Evolutionary conservation across 371 early-diverging fungal genomes (phyloP).

Genomic region (Lichtheimia corymbifera): DNA sequence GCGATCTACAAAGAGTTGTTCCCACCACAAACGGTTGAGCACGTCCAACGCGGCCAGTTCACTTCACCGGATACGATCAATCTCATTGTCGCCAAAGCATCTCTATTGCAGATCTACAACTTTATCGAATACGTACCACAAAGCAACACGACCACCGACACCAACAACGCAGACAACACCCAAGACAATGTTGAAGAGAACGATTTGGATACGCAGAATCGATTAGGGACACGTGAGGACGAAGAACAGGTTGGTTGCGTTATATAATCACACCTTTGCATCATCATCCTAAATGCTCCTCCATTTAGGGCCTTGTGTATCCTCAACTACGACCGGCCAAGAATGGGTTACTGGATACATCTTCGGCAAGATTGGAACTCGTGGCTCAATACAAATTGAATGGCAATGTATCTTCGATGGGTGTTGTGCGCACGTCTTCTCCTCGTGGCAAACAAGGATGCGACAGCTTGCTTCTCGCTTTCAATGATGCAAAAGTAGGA

Average conservation of each 20-base stretch:
- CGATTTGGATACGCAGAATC: constrained; percentile 7
- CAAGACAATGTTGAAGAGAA: constrained; percentile 11
- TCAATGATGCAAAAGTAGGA: constrained; percentile 91
- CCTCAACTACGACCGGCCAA: constrained; percentile 43
- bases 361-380: constrained; percentile 74
- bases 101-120: constrained; percentile 80
- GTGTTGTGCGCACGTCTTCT: constrained; percentile 69
- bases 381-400: constrained; percentile 75
- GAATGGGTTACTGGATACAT: constrained; percentile 29
- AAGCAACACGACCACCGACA: background rate
- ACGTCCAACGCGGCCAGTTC: constrained; percentile 73
- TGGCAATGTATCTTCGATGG: constrained; percentile 81
- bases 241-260: constrained; percentile 40
- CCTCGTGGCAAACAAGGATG: constrained; percentile 69
- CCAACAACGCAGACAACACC: constrained; percentile 9
- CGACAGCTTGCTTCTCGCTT: constrained; percentile 82
- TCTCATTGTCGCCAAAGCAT: constrained; percentile 76
- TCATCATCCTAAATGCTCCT: background rate
- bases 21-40: constrained; percentile 81
- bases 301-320: constrained; percentile 40
- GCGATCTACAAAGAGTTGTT: constrained; percentile 79
- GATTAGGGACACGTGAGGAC: constrained; percentile 27
- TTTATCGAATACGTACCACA: constrained; percentile 64
- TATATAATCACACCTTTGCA: too few relatives aligned
- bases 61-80: constrained; percentile 71